A percentile compares a stretch with the other conserved stretches of the same genome.
Evolutionary conservation across 805 yeast genomes (phyloP).

Genomic region (Naumovozyma castellii): DNA sequence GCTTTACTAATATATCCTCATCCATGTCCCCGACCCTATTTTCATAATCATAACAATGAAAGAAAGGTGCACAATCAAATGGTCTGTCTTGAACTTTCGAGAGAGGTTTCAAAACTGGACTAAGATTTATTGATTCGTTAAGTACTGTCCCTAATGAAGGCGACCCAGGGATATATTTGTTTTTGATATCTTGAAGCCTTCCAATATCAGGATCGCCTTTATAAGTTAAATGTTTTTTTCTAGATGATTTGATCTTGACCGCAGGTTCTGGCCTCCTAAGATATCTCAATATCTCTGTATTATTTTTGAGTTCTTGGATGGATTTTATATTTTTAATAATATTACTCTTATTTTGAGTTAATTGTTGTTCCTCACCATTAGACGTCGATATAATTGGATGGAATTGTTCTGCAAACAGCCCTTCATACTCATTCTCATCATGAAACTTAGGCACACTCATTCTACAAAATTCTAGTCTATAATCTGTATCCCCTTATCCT

Average conservation of each 20-base stretch:
- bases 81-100: conserved; percentile 1
- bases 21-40: conserved; percentile 14
- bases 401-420: not conserved
- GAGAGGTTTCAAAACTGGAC: conserved; percentile 2
- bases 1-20: conserved; percentile 12
- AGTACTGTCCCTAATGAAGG: conserved; percentile 1
- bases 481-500: too few species aligned
- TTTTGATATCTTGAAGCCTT: not conserved
- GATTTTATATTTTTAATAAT: not conserved
- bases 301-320: not conserved
- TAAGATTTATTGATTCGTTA: not conserved
- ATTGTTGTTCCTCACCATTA: not conserved
- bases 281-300: not conserved
- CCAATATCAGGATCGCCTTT: not conserved
- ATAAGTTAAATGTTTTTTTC: not conserved
- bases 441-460: not conserved
- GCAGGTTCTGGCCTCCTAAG: not conserved
- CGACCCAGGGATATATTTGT: conserved; percentile 3
- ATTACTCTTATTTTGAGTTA: not conserved
- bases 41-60: conserved; percentile 14
- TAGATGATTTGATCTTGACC: not conserved
- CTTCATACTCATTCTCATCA: not conserved
- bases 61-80: conserved; percentile 18
- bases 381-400: not conserved
- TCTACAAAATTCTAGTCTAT: too few species aligned